phyloP scores from a whole-genome alignment of 2,329 filamentous ascomycete genomes.

The Arthroderma uncinatum region DNA sequence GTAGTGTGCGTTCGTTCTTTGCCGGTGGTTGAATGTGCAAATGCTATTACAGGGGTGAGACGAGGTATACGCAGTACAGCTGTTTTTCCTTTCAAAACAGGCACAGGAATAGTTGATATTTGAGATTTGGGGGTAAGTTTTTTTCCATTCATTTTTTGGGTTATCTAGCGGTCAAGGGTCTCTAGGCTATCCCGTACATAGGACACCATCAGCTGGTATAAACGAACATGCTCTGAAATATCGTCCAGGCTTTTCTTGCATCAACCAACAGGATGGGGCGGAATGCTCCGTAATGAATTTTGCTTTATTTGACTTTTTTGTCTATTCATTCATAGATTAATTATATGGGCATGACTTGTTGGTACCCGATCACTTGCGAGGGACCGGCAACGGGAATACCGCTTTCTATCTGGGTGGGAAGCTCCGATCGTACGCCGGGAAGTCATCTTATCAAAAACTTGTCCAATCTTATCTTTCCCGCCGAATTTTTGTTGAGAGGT shows the following conservation, averaged over 20 bases:
- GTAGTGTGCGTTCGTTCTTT: neutral
- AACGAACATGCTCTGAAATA: neutral
- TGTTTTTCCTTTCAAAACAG: too few relatives aligned
- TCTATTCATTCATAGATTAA: neutral
- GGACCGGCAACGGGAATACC: neutral
- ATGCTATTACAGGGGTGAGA: neutral
- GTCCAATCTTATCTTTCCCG: neutral
- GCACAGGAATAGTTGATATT: neutral
- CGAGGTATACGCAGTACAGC: too few relatives aligned
- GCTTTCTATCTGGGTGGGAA: neutral
- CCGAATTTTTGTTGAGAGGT: neutral
- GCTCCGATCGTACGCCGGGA: neutral
- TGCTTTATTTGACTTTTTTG: neutral
- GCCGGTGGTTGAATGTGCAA: neutral
- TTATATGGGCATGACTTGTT: neutral
- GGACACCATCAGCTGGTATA: neutral
- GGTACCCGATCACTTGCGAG: neutral
- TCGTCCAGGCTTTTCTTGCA: neutral
- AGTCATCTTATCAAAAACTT: neutral
- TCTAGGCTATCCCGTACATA: neutral
- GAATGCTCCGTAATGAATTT: neutral
- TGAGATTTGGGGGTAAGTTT: neutral
- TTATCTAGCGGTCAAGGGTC: neutral
- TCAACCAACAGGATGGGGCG: neutral
- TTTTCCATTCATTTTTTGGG: neutral